Conservation (phyloP, 768 basidiomycete species). For the Crassisporium funariophilum region DNA sequence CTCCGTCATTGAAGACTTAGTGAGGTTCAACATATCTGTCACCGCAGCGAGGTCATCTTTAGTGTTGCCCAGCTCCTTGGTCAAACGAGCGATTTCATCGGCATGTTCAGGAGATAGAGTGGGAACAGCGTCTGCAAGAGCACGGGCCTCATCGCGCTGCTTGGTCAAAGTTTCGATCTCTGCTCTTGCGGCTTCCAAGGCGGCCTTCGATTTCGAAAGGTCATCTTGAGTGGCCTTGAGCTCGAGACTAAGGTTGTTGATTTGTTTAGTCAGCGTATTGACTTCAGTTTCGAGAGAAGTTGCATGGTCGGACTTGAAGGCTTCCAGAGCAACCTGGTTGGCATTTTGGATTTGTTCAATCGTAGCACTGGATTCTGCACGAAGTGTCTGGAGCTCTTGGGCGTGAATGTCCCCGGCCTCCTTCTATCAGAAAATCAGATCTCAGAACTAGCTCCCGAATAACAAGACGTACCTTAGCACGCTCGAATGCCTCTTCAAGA, state of each 20-base stretch:
- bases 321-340: constrained; percentile 61
- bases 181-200: constrained; percentile 49
- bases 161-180: constrained; percentile 59
- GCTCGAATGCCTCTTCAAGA: constrained; percentile 71
- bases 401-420: constrained; percentile 73
- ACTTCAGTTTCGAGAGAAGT: constrained; percentile 60
- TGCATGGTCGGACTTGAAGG: constrained; percentile 65
- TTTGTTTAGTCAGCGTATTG: constrained; percentile 60
- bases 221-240: constrained; percentile 87
- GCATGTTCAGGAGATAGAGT: constrained; percentile 48
- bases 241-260: constrained; percentile 63
- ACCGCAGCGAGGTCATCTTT: constrained; percentile 71
- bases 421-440: constrained; percentile 39
- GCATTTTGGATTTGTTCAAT: constrained; percentile 69
- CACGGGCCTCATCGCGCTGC: constrained; percentile 67
- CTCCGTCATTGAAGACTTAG: constrained; percentile 70
- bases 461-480: constrained; percentile 64
- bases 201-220: constrained; percentile 71
- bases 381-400: constrained; percentile 71
- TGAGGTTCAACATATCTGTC: constrained; percentile 66
- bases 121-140: constrained; percentile 41
- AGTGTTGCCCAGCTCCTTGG: constrained; percentile 57
- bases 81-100: constrained; percentile 56
- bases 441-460: neutral
- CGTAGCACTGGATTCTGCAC: constrained; percentile 62